These are phyloP conservation scores for Phascolomyces articulosus DNA, from an alignment of 371 early-diverging fungal genomes.

Conservation along the genomic window DNA sequence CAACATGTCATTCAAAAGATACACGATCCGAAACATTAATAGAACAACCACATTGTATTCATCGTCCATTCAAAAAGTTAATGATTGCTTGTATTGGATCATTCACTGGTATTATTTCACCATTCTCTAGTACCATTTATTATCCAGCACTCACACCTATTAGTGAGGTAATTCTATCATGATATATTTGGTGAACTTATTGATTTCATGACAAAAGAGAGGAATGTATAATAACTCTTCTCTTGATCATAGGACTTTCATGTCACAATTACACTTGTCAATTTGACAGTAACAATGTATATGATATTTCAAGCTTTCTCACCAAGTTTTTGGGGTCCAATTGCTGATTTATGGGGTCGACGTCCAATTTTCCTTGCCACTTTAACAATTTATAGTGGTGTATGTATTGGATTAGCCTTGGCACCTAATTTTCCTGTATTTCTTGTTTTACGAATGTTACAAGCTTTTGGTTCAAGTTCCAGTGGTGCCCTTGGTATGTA, in stretches of 20 bases:
- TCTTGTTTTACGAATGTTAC: conserved; percentile 58
- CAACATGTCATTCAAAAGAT: too few relatives aligned
- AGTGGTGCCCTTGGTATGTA: conserved; percentile 55
- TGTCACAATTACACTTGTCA: conserved; percentile 15
- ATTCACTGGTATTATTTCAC: conserved; percentile 22
- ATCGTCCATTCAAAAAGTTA: neutral
- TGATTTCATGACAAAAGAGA: neutral
- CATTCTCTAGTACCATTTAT: conserved; percentile 25
- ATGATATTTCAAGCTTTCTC: conserved; percentile 25
- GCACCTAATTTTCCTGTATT: conserved; percentile 50
- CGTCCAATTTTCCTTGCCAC: conserved; percentile 42
- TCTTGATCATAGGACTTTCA: conserved; percentile 15
- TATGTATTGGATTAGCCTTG: conserved; percentile 60
- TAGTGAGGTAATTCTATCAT: conserved; percentile 26
- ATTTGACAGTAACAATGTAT: conserved; percentile 22
- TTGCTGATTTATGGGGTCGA: conserved; percentile 26
- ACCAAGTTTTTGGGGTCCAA: conserved; percentile 27
- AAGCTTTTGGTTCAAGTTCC: conserved; percentile 62
- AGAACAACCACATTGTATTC: conserved; percentile 7
- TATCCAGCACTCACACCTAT: conserved; percentile 26
- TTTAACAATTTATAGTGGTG: conserved; percentile 51
- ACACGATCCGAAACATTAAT: neutral
- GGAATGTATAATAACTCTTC: neutral
- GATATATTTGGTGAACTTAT: too few relatives aligned
- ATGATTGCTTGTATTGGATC: conserved; percentile 17